A percentile compares a stretch with the other conserved stretches of the same genome.
These are phyloP conservation scores for Fraxinus excelsior DNA, from an alignment of 257 asterid species.

Conservation along the genomic window DNA sequence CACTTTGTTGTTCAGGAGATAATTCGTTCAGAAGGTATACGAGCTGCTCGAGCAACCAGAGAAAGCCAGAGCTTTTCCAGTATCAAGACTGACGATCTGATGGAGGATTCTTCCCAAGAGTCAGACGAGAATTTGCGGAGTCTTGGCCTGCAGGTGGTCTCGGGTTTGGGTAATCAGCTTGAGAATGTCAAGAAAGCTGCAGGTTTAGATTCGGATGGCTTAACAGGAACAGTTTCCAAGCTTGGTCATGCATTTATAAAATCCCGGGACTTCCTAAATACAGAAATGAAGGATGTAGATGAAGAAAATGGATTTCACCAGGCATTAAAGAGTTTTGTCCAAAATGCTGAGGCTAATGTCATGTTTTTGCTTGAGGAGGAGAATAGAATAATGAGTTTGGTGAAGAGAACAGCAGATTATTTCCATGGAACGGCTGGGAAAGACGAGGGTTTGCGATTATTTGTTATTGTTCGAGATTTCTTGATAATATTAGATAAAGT, in stretches of 20 bases:
- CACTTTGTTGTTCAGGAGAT: conserved; percentile 81
- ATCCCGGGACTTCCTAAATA: conserved; percentile 36
- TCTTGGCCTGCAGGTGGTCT: conserved; percentile 66
- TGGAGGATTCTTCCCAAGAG: conserved; percentile 28
- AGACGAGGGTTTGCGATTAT: conserved; percentile 67
- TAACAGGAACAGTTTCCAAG: conserved; percentile 50
- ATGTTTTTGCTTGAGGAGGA: conserved; percentile 56
- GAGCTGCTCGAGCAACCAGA: conserved; percentile 54
- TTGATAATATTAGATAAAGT: conserved; percentile 61
- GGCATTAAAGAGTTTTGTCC: conserved; percentile 43
- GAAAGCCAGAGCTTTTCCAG: conserved; percentile 64
- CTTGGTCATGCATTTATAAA: conserved; percentile 44
- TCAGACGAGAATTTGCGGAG: conserved; percentile 50
- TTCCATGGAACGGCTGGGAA: conserved; percentile 66
- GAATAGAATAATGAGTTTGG: conserved; percentile 47
- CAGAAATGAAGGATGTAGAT: conserved; percentile 34
- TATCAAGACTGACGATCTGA: conserved; percentile 44
- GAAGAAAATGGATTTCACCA: conserved; percentile 49
- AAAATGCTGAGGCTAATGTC: conserved; percentile 43
- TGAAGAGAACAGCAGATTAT: conserved; percentile 65
- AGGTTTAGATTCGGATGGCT: conserved; percentile 48
- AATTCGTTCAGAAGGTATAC: conserved; percentile 65
- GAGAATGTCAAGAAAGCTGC: conserved; percentile 62
- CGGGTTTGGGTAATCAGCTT: conserved; percentile 52
- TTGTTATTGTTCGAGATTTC: conserved; percentile 60